These are phyloP conservation scores for Lizonia empirigonia DNA, from an alignment of 2,329 filamentous ascomycete genomes.

Conservation along the genomic window DNA sequence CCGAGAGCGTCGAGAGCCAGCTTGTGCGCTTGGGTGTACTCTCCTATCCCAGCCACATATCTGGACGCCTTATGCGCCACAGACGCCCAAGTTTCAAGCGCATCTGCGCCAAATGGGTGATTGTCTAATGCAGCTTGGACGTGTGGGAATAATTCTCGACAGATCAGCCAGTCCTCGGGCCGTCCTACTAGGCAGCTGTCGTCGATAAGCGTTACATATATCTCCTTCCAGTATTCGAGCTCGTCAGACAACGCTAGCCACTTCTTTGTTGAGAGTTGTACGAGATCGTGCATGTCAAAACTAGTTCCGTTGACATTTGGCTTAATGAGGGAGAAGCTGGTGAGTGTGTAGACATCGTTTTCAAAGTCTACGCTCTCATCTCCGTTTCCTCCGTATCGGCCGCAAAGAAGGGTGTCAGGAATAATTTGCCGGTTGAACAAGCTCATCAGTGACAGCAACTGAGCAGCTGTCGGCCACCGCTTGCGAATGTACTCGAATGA, in stretches of 20 bases:
- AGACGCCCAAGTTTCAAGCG: constrained; percentile 8
- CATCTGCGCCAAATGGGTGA: neutral
- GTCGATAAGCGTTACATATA: constrained; percentile 4
- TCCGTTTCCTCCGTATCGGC: constrained; percentile 12
- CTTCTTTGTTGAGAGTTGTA: constrained; percentile 23
- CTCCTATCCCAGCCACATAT: neutral
- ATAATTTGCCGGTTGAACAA: constrained; percentile 27
- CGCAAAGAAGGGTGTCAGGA: constrained; percentile 27
- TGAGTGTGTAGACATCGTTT: constrained; percentile 22
- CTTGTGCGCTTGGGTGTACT: neutral
- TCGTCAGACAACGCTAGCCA: constrained; percentile 31
- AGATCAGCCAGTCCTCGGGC: constrained; percentile 15
- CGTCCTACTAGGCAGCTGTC: neutral
- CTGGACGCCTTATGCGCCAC: neutral
- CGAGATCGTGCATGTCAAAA: constrained; percentile 30
- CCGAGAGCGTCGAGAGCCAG: neutral
- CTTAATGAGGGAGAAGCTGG: constrained; percentile 21
- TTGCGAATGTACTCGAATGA: constrained; percentile 46
- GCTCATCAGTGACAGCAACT: constrained; percentile 50
- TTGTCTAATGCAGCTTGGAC: constrained; percentile 5
- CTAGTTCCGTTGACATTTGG: neutral
- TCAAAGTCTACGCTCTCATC: constrained; percentile 19
- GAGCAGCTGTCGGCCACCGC: constrained; percentile 40
- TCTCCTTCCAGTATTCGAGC: constrained; percentile 18
- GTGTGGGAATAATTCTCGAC: constrained; percentile 21